These are phyloP conservation scores for Phragmites australis DNA, from an alignment of 176 grass and related monocot species.

Conservation along the genomic window DNA sequence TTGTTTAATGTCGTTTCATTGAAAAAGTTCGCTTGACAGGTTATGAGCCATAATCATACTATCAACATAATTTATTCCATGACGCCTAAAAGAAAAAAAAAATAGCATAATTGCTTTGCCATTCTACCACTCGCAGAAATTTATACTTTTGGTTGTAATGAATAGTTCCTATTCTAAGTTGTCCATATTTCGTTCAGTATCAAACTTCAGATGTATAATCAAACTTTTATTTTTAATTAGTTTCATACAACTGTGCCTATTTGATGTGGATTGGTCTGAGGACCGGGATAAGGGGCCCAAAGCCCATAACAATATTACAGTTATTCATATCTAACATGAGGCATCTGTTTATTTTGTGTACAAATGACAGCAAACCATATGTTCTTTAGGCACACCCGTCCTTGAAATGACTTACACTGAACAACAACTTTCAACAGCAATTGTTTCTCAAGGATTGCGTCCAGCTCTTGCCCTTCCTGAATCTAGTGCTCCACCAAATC, in stretches of 20 bases:
- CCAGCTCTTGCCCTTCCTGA: constrained; percentile 66
- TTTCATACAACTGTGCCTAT: too few relatives aligned
- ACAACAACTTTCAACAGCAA: constrained; percentile 81
- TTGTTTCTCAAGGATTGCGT: constrained; percentile 80
- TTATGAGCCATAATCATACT: background rate
- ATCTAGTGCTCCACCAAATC: constrained; percentile 60
- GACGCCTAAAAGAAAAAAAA: background rate
- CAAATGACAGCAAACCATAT: constrained; percentile 21
- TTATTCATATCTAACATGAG: constrained; percentile 7
- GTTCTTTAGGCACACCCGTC: constrained; percentile 81
- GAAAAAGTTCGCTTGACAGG: background rate
- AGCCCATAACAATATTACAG: background rate
- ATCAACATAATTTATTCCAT: constrained; percentile 9
- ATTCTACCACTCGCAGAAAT: constrained; percentile 2
- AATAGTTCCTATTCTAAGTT: constrained; percentile 26
- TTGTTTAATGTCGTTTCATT: background rate
- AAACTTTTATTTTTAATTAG: too few relatives aligned
- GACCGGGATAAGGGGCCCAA: too few relatives aligned
- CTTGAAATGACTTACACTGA: constrained; percentile 99
- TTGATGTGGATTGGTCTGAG: too few relatives aligned
- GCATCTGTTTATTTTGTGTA: background rate
- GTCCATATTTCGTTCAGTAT: background rate
- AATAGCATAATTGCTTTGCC: background rate
- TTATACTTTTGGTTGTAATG: background rate
- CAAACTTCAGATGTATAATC: too few relatives aligned